Base-by-base conservation (phyloP, 2,329 filamentous ascomycete genomes). In the Neonectria hederae region DNA sequence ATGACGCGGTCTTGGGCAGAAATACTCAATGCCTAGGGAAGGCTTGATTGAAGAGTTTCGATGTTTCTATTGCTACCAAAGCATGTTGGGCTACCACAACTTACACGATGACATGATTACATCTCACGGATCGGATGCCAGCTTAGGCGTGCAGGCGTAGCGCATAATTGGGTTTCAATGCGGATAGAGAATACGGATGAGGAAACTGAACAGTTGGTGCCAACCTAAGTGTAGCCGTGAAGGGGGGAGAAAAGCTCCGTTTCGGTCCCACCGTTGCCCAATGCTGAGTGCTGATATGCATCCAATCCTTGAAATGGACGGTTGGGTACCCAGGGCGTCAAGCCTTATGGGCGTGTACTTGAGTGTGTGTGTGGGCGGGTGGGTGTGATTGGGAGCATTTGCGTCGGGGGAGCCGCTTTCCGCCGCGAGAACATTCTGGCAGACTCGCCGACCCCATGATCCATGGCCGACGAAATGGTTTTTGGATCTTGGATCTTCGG, bases 201-300 rank as follows among this genome's bases (percentile, higher is more conserved):
- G 48, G 48, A 63, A 56, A 54, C 55, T 42, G 26, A 7, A 49
- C 5, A 48, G 54, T 42, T 28, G 49, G 42, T 42, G 40, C 57
- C 28, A 32, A 54, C 21, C 57, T 14, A 38, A 48, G 21, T 21
- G 26, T 14, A 52, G 19, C 24, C 3, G 54, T 28, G 19, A 43
- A 8, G 13, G 26, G 54, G 60, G 24, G 30, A 21, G 49, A 48
- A 49, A 45, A 22, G 46, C 35, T 43, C 26, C 32, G 49, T 59
- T 48, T 59, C 24, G 61, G 59, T 56, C 55, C 55, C 61, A 55
- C 49, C 48, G 32, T 63, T 54, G 61, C 55, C 61, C 61, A 63
- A 63, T 54, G 49, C 49, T 54, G 54, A 32, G 59, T 40, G 42
- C 32, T 40, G 60, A 35, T 17, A 54, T 21, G 48, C 26, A 52